phyloP scores from a whole-genome alignment of 2,329 filamentous ascomycete genomes.

The Alternaria consortialis region DNA sequence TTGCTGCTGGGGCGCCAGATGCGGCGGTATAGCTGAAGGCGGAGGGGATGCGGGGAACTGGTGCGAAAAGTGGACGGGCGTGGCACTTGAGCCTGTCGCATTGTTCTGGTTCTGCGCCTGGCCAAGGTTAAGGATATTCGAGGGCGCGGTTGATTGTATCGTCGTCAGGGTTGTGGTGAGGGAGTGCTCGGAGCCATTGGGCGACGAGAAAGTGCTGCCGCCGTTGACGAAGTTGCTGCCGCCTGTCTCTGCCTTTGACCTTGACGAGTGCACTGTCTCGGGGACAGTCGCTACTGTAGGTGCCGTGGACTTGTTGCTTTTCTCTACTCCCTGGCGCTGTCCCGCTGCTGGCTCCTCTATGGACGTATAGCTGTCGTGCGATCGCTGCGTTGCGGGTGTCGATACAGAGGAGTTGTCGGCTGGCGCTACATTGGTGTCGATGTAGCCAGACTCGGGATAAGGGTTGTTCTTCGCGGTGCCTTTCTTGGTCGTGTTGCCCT shows the following conservation, averaged over 20 bases:
- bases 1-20: slow-evolving; percentile 65
- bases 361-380: slow-evolving; percentile 65
- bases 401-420: slow-evolving; percentile 58
- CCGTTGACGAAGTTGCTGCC: slow-evolving; percentile 68
- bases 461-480: slow-evolving; percentile 80
- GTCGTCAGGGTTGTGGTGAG: slow-evolving; percentile 86
- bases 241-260: slow-evolving; percentile 84
- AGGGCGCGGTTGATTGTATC: slow-evolving; percentile 77
- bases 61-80: slow-evolving; percentile 64
- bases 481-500: slow-evolving; percentile 63
- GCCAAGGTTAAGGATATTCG: slow-evolving; percentile 55
- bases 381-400: slow-evolving; percentile 55
- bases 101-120: slow-evolving; percentile 41
- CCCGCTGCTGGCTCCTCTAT: slow-evolving; percentile 59
- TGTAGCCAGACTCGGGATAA: slow-evolving; percentile 82
- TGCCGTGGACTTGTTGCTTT: slow-evolving; percentile 76
- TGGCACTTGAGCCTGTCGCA: slow-evolving; percentile 46
- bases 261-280: slow-evolving; percentile 77
- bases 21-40: slow-evolving; percentile 75
- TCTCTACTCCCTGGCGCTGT: slow-evolving; percentile 65
- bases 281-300: slow-evolving; percentile 85
- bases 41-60: slow-evolving; percentile 64
- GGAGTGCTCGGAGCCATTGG: slow-evolving; percentile 80
- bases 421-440: slow-evolving; percentile 55
- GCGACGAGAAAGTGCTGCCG: slow-evolving; percentile 81